Base-by-base conservation (phyloP, 2,329 filamentous ascomycete genomes). In the Parasarocladium wereldwijsianum region DNA sequence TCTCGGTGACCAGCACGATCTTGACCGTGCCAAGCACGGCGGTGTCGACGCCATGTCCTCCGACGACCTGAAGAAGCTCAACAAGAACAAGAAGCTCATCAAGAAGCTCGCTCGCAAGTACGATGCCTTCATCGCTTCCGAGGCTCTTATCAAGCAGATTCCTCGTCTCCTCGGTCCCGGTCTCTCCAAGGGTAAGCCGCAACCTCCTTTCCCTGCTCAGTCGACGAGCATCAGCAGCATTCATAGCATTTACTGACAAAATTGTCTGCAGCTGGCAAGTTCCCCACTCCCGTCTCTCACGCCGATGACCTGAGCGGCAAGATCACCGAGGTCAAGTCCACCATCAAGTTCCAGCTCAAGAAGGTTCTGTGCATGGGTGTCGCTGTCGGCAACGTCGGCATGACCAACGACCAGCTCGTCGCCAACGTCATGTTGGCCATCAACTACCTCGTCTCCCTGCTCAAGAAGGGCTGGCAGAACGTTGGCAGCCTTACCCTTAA, bases 81-180 rank as follows among this genome's bases (percentile, higher is more conserved):
- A 98, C 81, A 98, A 98, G 84, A 98, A 98, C 84, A 96, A 98
- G 83, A 98, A 98, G 81, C 79, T 96, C 55, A 94, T 98, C 79
- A 98, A 98, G 85, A 98, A 98, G 81, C 82, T 98, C 46, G 90
- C 90, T 43, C 85, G 86, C 77, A 98, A 98, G 75, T 96, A 98
- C 78, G 90, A 98, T 65, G 90, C 90, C 50, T 98, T 98, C 70
- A 66, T 98, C 58, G 81, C 90, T 60, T 96, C 87, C 58, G 90
- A 98, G 58, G 70, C 80, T 55, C 70, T 98, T 56, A 94, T 98
- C 79, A 94, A 93, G 80, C 86, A 94, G 74, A 96, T 98, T 53
- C 90, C 90, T 51, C 90, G 90, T 94, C 85, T 98, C 62, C 69
- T 98, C 59, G 90, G 90, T 62, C 90, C 86, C 50, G 86, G 86